Conservation (phyloP, 148 eudicot species). For the Rheum nobile region DNA sequence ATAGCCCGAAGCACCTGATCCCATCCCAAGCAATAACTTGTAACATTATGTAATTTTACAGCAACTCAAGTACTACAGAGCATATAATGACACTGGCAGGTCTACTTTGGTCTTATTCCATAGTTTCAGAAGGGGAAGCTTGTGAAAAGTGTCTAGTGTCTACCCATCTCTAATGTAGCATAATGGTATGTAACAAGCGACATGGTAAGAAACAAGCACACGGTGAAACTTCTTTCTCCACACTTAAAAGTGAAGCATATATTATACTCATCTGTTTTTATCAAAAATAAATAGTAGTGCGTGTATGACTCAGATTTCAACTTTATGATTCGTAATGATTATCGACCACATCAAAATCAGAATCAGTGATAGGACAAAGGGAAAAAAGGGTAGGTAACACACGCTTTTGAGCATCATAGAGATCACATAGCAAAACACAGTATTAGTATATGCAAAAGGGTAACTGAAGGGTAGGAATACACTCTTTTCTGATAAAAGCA, state of each 20-base stretch:
- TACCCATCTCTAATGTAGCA: not conserved
- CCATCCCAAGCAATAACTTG: conserved; percentile 4
- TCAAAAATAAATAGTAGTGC: not conserved
- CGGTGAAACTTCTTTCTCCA: not conserved
- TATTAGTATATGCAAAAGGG: not conserved
- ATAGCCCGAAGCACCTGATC: conserved; percentile 85
- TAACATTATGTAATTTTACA: not conserved
- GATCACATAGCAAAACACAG: not conserved
- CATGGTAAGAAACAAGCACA: not conserved
- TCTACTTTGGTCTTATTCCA: not conserved
- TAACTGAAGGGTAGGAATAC: not conserved
- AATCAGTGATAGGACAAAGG: not conserved
- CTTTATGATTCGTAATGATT: not conserved
- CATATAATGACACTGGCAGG: not conserved
- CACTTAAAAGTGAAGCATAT: not conserved
- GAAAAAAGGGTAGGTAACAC: not conserved
- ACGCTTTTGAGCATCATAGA: not conserved
- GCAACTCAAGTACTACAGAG: not conserved
- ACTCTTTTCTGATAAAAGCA: not conserved
- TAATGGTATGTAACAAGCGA: not conserved
- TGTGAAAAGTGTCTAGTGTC: not conserved
- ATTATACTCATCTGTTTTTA: not conserved
- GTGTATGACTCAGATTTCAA: not conserved
- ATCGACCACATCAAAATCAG: not conserved
- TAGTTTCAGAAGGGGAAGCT: not conserved